Conservation (phyloP, 2,329 filamentous ascomycete species). For the Xylariales sp. region DNA sequence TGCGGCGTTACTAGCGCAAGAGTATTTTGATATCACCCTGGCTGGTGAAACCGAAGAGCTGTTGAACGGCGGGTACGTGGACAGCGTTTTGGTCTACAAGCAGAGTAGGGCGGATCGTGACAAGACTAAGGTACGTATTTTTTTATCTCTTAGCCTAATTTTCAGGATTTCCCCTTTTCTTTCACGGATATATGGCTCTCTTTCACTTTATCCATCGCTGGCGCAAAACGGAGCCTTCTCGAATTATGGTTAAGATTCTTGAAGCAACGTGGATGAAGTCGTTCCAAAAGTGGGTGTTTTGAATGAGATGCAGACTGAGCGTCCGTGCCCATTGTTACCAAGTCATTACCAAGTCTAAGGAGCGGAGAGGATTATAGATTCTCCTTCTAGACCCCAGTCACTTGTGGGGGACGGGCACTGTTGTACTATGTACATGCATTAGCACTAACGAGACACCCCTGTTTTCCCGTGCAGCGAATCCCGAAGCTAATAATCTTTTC, state of each 20-base stretch:
- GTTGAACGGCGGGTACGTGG: neutral
- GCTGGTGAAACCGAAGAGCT: neutral
- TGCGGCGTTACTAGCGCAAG: slow-evolving; percentile 5
- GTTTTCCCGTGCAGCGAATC: slow-evolving; percentile 14
- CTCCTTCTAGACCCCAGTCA: neutral
- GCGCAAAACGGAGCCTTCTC: neutral
- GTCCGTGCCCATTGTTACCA: neutral
- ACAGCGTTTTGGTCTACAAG: slow-evolving; percentile 27
- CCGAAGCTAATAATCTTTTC: slow-evolving; percentile 31
- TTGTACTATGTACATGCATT: too few relatives aligned
- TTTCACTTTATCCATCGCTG: too few relatives aligned
- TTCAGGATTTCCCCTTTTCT: neutral
- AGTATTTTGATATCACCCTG: slow-evolving; percentile 20
- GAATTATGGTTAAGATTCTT: neutral
- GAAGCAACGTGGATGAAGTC: neutral
- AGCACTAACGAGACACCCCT: slow-evolving; percentile 2
- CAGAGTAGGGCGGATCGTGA: neutral
- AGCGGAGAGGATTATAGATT: slow-evolving; percentile 19
- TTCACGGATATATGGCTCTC: neutral
- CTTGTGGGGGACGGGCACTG: neutral
- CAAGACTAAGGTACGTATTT: slow-evolving; percentile 20
- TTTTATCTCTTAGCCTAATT: slow-evolving; percentile 5
- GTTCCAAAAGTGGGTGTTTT: neutral
- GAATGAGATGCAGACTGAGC: too few relatives aligned
- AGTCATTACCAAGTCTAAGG: neutral